phyloP scores from a whole-genome alignment of 768 basidiomycete species.

The Lactarius deliciosus region DNA sequence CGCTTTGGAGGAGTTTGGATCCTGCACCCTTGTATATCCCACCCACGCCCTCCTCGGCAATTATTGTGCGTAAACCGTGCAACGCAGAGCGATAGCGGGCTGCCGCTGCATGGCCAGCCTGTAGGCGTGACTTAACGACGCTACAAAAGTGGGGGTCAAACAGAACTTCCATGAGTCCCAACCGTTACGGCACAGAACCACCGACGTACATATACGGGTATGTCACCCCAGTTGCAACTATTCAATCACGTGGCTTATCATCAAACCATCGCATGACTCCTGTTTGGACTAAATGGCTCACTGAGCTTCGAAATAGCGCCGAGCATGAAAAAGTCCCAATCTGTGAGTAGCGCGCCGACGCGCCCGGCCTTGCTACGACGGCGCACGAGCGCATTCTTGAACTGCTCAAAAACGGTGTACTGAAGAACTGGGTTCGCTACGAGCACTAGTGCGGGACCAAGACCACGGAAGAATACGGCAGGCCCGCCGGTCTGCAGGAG shows the following conservation, averaged over 20 bases:
- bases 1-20: constrained; percentile 89
- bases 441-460: constrained; percentile 89
- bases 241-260: constrained; percentile 5
- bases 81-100: constrained; percentile 72
- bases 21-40: constrained; percentile 86
- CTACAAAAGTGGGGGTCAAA: constrained; percentile 32
- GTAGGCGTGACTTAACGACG: constrained; percentile 76
- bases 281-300: constrained; percentile 36
- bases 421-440: constrained; percentile 95
- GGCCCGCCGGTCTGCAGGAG: constrained; percentile 75
- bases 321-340: constrained; percentile 92
- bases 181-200: neutral
- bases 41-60: constrained; percentile 73
- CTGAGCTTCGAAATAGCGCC: constrained; percentile 91
- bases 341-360: constrained; percentile 56
- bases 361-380: constrained; percentile 51
- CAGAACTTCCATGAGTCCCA: constrained; percentile 7
- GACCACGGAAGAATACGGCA: constrained; percentile 87
- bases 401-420: constrained; percentile 93
- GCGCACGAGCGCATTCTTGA: constrained; percentile 80
- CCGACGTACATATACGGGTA: constrained; percentile 71
- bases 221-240: constrained; percentile 52
- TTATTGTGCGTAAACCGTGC: constrained; percentile 74
- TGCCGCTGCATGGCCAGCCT: constrained; percentile 68
- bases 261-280: neutral